Base-by-base conservation (phyloP, 2,329 filamentous ascomycete genomes). In the Aspergillus tanneri region DNA sequence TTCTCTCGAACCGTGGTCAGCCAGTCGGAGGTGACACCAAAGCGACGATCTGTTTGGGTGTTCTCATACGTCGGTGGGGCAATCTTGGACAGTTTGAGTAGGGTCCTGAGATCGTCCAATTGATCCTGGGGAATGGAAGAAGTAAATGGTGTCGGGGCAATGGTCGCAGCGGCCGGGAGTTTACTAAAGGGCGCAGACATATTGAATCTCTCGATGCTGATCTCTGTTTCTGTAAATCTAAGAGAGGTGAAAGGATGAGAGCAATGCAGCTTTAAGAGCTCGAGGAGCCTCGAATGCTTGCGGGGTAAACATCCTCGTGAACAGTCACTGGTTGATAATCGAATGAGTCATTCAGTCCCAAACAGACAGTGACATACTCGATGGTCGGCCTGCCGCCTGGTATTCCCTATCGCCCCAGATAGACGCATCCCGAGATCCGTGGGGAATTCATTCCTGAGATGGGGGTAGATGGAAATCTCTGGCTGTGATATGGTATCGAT, bases 11-110 rank as follows among this genome's bases (percentile, higher is more conserved):
- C 72, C 1, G 63, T 42, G 0, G 53, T 50, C 22, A 81, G 64
- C 77, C 77, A 82, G 25, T 76, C 67, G 3, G 69, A 67, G 0
- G 65, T 70, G 30, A 79, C 66, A 2, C 78, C 78, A 58, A 71
- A 78, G 2, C 58, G 62, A 12, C 68, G 60, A 30, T 76, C 68
- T 7, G 62, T 47, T n/a, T 70, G 66, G 14, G 64, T 62, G 58
- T 77, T 79, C 55, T 80, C 77, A 32, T 70, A 81, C 2, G 74
- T 76, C 3, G 63, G 58, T 1, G 77, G 75, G 0, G 71, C 77
- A 10, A 81, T 65, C 39, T 72, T 75, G 3, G 77, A 76, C 4
- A 79, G 60, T 40, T 68, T 67, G 8, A 81, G 56, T 1, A 81
- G 64, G 3, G 72, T 66, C 45, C 72, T 68, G 51, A 81, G 72